Percentiles rank a stretch among this genome's conserved stretches.
These are phyloP conservation scores for Phytophthora tentaculata DNA, from an alignment of 352 stramenopile genomes.

Conservation along the genomic window DNA sequence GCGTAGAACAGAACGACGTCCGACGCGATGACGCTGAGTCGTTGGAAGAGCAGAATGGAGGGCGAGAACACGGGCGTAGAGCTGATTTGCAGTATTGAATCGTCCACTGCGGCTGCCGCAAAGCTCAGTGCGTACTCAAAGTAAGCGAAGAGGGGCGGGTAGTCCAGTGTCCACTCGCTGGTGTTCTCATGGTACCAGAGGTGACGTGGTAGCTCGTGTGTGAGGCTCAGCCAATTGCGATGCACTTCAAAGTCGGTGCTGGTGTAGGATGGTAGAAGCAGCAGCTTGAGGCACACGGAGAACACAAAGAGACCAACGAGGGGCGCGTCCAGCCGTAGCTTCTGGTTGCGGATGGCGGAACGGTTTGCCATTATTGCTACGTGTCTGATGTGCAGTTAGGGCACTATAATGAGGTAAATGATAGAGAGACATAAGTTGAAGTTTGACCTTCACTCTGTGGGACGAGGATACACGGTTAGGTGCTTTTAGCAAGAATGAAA, in stretches of 20 bases:
- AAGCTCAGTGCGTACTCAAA: conserved; percentile 94
- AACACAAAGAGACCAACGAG: conserved; percentile 56
- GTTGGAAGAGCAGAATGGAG: conserved; percentile 90
- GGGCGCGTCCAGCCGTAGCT: conserved; percentile 42
- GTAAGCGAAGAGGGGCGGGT: conserved; percentile 97
- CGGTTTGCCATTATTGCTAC: conserved; percentile 15
- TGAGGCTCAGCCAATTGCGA: conserved; percentile 98
- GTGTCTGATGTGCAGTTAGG: neutral
- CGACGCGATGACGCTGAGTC: conserved; percentile 91
- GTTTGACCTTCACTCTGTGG: neutral
- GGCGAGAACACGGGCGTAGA: conserved; percentile 60
- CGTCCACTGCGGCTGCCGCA: conserved; percentile 61
- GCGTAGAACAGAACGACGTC: conserved; percentile 92
- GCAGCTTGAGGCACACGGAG: conserved; percentile 80
- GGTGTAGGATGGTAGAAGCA: conserved; percentile 93
- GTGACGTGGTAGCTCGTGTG: conserved; percentile 80
- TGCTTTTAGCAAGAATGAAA: too few relatives aligned
- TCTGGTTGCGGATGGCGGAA: conserved; percentile 17
- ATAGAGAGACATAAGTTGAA: conserved; percentile 2
- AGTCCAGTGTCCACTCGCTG: conserved; percentile 98
- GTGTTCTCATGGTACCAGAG: conserved; percentile 97
- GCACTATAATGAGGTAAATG: neutral
- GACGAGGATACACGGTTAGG: neutral
- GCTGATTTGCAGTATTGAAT: conserved; percentile 71
- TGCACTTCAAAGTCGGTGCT: conserved; percentile 99